phyloP scores from a whole-genome alignment of 306 rosid species.

The Prunus davidiana region DNA sequence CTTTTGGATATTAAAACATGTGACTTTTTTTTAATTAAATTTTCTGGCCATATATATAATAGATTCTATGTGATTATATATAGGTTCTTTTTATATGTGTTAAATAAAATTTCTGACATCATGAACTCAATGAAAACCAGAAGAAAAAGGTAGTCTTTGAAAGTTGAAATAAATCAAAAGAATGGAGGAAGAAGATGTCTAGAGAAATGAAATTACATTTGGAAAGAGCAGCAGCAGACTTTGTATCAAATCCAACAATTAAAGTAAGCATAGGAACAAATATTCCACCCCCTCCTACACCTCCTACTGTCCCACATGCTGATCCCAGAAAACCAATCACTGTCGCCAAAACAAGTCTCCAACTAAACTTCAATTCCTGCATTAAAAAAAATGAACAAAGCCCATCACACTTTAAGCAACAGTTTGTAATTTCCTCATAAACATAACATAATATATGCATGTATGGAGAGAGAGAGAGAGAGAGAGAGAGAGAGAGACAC shows the following conservation, averaged over 20 bases:
- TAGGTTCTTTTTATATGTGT: background rate
- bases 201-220: conserved; percentile 52
- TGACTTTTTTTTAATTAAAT: background rate
- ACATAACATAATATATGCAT: background rate
- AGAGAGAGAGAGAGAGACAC: background rate
- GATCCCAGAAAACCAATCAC: conserved; percentile 84
- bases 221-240: conserved; percentile 94
- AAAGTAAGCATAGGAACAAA: conserved; percentile 94
- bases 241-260: conserved; percentile 82
- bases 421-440: background rate
- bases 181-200: background rate
- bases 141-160: background rate
- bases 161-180: background rate
- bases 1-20: background rate
- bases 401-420: background rate
- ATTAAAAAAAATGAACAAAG: background rate
- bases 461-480: background rate
- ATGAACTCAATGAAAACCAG: background rate
- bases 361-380: conserved; percentile 64
- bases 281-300: conserved; percentile 96
- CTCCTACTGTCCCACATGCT: conserved; percentile 94
- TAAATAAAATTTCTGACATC: background rate
- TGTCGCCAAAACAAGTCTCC: conserved; percentile 72
- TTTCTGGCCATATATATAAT: background rate
- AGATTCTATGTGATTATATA: background rate